Base-by-base conservation (phyloP, 306 rosid genomes). In the Quercus parvula region DNA sequence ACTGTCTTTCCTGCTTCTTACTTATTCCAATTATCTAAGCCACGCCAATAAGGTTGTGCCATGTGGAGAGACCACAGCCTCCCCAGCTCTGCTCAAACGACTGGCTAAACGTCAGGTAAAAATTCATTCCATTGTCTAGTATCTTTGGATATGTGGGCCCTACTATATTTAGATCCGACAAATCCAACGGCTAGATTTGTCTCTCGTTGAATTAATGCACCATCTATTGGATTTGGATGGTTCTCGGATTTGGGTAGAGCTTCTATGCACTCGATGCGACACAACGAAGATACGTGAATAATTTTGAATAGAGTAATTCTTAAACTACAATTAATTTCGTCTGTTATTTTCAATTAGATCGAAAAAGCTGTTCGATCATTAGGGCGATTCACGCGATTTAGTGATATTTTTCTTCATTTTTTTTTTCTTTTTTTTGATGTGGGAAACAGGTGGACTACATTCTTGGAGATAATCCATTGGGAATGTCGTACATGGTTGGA, bases 401-500 rank as follows among this genome's bases (percentile, higher is more conserved):
- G 72, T 30, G 25, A 15, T 25, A 10, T 63, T 54, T 28, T 72
- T 52, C 41, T 51, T 71, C 30, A 30, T 31, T 24, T 24, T 24
- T n/a, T n/a, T n/a, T n/a, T n/a, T n/a, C n/a, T n/a, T n/a, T n/a
- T n/a, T 24, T 24, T 2, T 83, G 79, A 61, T 51, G 78, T 84
- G 90, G 75, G 70, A 75, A 56, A 72, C 78, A 96, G 98, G 99
- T 96, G 86, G 97, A 93, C 79, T 90, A 96, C 76, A 96, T 96
- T 83, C 91, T 93, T 0, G 99, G 99, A 31, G 97, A 96, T 76
- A 93, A 96, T 84, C 97, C 99, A 0, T 12, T 93, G 85, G 80
- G 88, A 74, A 96, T 96, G 92, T 96, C 99, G 31, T 96, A 93
- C 88, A 93, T 96, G 99, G 99, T 96, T 51, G 99, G 99, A 61